Percentiles rank a stretch among this genome's conserved stretches.
phyloP scores from a whole-genome alignment of 1,284 basidiomycete genomes.

The Leccinum subrobustum region DNA sequence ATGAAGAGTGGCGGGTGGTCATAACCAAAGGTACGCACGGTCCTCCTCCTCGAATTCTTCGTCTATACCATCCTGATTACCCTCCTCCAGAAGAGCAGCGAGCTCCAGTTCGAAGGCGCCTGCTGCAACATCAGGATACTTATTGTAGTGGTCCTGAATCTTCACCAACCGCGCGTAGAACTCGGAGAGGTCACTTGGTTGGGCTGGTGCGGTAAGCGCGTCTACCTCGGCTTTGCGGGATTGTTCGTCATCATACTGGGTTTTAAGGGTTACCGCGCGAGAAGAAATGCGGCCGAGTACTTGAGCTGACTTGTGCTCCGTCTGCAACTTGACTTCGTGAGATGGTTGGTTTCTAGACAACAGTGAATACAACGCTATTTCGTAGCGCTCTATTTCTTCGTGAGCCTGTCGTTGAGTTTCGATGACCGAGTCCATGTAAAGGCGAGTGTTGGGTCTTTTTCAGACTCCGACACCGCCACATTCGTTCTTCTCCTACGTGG shows the following conservation, averaged over 20 bases:
- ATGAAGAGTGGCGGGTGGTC: conserved; percentile 6
- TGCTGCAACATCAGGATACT: conserved; percentile 87
- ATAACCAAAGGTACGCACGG: conserved; percentile 48
- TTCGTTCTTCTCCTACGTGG: too few relatives aligned
- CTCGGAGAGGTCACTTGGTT: conserved; percentile 79
- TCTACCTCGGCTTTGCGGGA: conserved; percentile 62
- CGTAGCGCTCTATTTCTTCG: conserved; percentile 93
- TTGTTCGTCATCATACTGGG: conserved; percentile 74
- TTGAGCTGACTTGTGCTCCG: conserved; percentile 86
- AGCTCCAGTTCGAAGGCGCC: conserved; percentile 81
- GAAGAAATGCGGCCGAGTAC: conserved; percentile 81
- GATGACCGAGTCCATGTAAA: conserved; percentile 58
- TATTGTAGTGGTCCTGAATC: conserved; percentile 94
- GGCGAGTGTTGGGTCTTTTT: too few relatives aligned
- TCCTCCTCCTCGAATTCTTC: conserved; percentile 80
- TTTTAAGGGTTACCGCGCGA: conserved; percentile 63
- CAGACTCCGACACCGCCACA: too few relatives aligned
- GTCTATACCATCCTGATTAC: conserved; percentile 63
- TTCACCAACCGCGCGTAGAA: conserved; percentile 94
- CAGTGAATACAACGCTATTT: conserved; percentile 67
- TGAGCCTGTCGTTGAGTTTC: conserved; percentile 93
- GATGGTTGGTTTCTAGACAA: conserved; percentile 61
- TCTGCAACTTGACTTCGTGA: conserved; percentile 69
- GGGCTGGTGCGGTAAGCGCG: conserved; percentile 53
- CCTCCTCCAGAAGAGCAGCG: conserved; percentile 74